These are phyloP conservation scores for Kluyveromyces starmeri DNA, from an alignment of 805 yeast species.

Conservation along the genomic window DNA sequence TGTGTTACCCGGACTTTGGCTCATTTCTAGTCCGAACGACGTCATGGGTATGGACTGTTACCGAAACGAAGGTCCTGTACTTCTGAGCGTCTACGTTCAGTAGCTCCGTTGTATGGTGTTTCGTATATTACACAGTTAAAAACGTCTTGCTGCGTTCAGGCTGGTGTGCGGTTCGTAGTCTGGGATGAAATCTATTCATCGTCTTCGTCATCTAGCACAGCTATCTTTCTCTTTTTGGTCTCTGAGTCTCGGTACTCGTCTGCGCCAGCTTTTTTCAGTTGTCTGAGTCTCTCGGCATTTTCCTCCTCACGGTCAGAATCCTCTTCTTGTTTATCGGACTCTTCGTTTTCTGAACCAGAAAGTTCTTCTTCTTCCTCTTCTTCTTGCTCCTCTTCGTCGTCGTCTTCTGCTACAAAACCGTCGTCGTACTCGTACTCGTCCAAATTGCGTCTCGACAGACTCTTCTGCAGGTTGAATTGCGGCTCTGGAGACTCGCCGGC, in stretches of 20 bases:
- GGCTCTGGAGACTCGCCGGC: conserved; percentile 36
- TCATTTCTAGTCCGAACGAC: too few species aligned
- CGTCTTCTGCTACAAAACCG: conserved; percentile 6
- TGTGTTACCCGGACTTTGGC: too few species aligned
- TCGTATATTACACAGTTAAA: too few species aligned
- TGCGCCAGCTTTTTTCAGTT: conserved; percentile 48
- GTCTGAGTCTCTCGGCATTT: conserved; percentile 51
- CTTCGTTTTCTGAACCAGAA: conserved; percentile 30
- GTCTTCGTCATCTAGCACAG: conserved; percentile 48
- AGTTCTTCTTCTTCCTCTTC: conserved; percentile 26
- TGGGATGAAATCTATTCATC: conserved; percentile 33
- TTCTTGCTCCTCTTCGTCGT: conserved; percentile 2
- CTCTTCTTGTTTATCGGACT: conserved; percentile 26
- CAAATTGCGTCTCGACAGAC: neutral
- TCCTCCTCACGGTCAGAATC: conserved; percentile 41
- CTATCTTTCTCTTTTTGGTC: conserved; percentile 26
- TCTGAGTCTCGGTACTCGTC: conserved; percentile 33
- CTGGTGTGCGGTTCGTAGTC: too few species aligned
- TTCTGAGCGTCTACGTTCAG: too few species aligned
- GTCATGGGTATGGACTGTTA: too few species aligned
- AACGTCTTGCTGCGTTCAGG: too few species aligned
- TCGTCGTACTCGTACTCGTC: conserved; percentile 6
- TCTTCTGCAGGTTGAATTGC: conserved; percentile 4
- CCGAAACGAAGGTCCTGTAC: too few species aligned
- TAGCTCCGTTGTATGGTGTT: too few species aligned